These are phyloP conservation scores for Phellopilus nigrolimitatus DNA, from an alignment of 1,284 basidiomycete species.

Conservation along the genomic window DNA sequence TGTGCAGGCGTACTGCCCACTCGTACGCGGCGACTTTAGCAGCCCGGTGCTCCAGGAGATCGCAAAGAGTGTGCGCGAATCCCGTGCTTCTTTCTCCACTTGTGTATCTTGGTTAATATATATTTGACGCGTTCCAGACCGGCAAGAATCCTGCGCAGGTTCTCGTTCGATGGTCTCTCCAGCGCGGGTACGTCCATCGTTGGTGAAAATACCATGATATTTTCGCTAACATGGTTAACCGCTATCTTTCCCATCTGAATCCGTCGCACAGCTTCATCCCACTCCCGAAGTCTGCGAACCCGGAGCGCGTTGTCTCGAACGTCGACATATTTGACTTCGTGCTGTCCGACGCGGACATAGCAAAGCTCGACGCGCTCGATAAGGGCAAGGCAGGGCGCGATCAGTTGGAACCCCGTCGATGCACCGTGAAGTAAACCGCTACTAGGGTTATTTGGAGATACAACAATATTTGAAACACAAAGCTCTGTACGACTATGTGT, in stretches of 20 bases:
- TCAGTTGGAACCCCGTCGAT: conserved; percentile 72
- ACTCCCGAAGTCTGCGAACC: conserved; percentile 71
- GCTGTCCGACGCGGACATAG: conserved; percentile 59
- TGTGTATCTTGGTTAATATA: too few relatives aligned
- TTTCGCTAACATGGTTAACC: too few relatives aligned
- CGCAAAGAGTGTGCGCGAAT: conserved; percentile 36
- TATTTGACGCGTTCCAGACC: conserved; percentile 35
- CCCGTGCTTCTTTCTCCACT: too few relatives aligned
- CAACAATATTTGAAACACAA: too few relatives aligned
- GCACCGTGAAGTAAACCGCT: too few relatives aligned
- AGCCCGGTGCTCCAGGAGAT: conserved; percentile 39
- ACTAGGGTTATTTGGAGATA: too few relatives aligned
- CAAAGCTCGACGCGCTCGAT: conserved; percentile 56
- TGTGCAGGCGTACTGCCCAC: conserved; percentile 50
- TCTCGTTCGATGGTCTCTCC: conserved; percentile 65
- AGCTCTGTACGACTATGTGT: too few relatives aligned
- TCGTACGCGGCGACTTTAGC: conserved; percentile 41
- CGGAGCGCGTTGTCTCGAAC: conserved; percentile 65
- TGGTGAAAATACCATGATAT: too few relatives aligned
- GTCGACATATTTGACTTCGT: conserved; percentile 67
- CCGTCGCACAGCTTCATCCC: conserved; percentile 49
- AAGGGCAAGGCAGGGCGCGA: conserved; percentile 54
- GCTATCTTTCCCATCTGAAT: background rate
- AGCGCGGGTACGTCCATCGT: conserved; percentile 44
- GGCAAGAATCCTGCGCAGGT: conserved; percentile 53